Evolutionary conservation across 306 rosid genomes (phyloP).

Genomic region (Lablab purpureus): DNA sequence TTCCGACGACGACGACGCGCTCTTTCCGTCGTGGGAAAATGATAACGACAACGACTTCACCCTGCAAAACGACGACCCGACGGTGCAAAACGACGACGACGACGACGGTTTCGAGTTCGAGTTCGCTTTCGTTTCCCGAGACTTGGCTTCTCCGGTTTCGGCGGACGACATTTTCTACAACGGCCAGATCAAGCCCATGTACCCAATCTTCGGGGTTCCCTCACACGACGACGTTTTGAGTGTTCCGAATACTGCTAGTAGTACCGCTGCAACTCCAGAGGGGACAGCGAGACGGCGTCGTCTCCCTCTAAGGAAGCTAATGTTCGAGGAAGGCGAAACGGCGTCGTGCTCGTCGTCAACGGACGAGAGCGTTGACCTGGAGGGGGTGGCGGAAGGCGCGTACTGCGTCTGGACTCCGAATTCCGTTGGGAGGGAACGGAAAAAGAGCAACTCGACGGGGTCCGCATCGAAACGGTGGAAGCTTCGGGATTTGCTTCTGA

Average conservation of each 20-base stretch:
- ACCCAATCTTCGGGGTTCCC: slow-evolving; percentile 65
- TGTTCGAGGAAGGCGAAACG: slow-evolving; percentile 75
- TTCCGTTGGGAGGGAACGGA: slow-evolving; percentile 40
- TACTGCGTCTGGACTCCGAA: slow-evolving; percentile 82
- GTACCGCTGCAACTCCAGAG: neutral
- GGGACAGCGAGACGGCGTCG: slow-evolving; percentile 59
- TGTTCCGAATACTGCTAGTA: neutral
- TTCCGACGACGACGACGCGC: slow-evolving; percentile 42
- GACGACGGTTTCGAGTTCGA: slow-evolving; percentile 50
- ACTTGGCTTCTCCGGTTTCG: slow-evolving; percentile 54
- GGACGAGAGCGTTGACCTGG: slow-evolving; percentile 64
- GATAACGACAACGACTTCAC: neutral
- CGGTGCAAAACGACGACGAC: slow-evolving; percentile 44
- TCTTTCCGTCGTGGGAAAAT: slow-evolving; percentile 47
- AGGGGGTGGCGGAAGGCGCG: slow-evolving; percentile 51
- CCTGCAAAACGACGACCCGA: neutral
- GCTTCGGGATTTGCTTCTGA: slow-evolving; percentile 62
- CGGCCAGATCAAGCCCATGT: slow-evolving; percentile 82
- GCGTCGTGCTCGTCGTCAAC: slow-evolving; percentile 66
- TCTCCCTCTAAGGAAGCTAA: slow-evolving; percentile 69
- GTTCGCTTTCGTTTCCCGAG: slow-evolving; percentile 64
- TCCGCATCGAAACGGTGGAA: slow-evolving; percentile 83
- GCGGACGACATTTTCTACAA: slow-evolving; percentile 93
- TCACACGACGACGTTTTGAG: slow-evolving; percentile 36
- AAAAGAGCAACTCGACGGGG: slow-evolving; percentile 68